Evolutionary conservation across 805 yeast species (phyloP).

Genomic region (Dipodascopsis tothii): DNA sequence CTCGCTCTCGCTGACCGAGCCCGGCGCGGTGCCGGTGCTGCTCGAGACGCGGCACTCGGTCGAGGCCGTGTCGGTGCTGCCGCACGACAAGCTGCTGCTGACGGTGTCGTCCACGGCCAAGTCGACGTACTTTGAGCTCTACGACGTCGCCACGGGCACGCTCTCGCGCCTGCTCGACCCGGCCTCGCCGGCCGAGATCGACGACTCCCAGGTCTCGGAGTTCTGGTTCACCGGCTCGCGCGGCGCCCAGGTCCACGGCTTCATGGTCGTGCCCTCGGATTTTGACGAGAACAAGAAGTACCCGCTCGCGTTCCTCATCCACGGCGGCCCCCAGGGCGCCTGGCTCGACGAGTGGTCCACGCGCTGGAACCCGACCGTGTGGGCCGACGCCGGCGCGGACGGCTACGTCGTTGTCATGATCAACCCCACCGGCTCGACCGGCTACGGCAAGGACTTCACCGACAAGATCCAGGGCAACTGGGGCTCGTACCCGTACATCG

Average conservation of each 20-base stretch:
- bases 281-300: conserved; percentile 22
- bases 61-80: conserved; percentile 6
- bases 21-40: conserved; percentile 6
- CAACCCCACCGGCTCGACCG: conserved; percentile 28
- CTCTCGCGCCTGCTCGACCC: conserved; percentile 12
- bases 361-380: conserved; percentile 28
- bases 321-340: conserved; percentile 29
- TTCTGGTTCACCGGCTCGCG: conserved; percentile 26
- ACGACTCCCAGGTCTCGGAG: conserved; percentile 19
- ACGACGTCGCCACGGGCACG: conserved; percentile 6
- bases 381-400: conserved; percentile 24
- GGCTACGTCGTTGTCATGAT: conserved; percentile 25
- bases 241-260: conserved; percentile 23
- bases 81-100: conserved; percentile 5
- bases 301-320: conserved; percentile 26
- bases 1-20: conserved; percentile 6
- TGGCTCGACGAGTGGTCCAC: conserved; percentile 26
- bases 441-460: conserved; percentile 27
- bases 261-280: conserved; percentile 20
- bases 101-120: conserved; percentile 11
- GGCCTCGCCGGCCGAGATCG: conserved; percentile 1
- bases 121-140: conserved; percentile 18
- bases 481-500: conserved; percentile 28
- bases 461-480: conserved; percentile 24
- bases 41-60: conserved; percentile 16